A percentile compares a stretch with the other conserved stretches of the same genome.
These are phyloP conservation scores for Ascodesmis nigricans DNA, from an alignment of 495 filamentous ascomycete genomes.

Conservation along the genomic window DNA sequence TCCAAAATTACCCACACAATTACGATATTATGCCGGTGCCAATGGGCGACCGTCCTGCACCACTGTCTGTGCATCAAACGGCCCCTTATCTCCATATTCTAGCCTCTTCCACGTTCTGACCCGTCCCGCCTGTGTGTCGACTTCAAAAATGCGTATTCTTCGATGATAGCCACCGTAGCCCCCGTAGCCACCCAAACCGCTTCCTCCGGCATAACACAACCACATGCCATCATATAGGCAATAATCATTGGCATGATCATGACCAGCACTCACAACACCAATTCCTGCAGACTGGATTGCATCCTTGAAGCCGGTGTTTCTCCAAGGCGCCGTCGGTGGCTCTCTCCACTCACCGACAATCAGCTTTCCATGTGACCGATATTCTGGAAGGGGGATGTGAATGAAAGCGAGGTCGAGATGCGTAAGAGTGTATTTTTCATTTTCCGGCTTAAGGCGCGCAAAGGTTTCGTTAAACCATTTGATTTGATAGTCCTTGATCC, in stretches of 20 bases:
- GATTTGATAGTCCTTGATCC: slow-evolving; percentile 84
- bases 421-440: slow-evolving; percentile 65
- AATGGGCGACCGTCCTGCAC: no score
- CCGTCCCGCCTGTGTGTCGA: slow-evolving; percentile 68
- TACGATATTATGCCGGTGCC: no score
- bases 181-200: slow-evolving; percentile 83
- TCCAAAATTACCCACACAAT: no score
- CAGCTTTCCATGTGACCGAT: slow-evolving; percentile 30
- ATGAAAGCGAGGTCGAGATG: slow-evolving; percentile 96
- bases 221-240: slow-evolving; percentile 68
- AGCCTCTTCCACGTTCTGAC: slow-evolving; percentile 83
- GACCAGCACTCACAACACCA: slow-evolving; percentile 70
- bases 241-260: slow-evolving; percentile 95
- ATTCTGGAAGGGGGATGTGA: slow-evolving; percentile 89
- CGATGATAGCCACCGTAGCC: slow-evolving; percentile 71
- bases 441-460: slow-evolving; percentile 39
- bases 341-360: slow-evolving; percentile 50
- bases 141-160: slow-evolving; percentile 68
- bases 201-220: slow-evolving; percentile 93
- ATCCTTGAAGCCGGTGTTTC: slow-evolving; percentile 72
- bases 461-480: slow-evolving; percentile 74
- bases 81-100: slow-evolving; percentile 45
- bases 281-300: slow-evolving; percentile 69
- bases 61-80: slow-evolving; percentile 67
- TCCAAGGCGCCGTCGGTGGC: slow-evolving; percentile 57